These are phyloP conservation scores for Russula olivacea DNA, from an alignment of 768 basidiomycete genomes.

Conservation along the genomic window DNA sequence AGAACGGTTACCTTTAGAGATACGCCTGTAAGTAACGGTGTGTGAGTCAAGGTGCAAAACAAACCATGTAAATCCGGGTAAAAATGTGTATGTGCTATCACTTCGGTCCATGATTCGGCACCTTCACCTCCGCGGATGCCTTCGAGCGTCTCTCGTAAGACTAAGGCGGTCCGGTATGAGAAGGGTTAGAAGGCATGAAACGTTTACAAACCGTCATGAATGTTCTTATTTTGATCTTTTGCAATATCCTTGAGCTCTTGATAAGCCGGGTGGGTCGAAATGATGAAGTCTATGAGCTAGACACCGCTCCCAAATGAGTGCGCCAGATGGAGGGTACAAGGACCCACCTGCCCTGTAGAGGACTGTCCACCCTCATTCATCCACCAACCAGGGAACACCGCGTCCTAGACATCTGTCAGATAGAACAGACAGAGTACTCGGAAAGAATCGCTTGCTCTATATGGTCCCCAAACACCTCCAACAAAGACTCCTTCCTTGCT, in stretches of 20 bases:
- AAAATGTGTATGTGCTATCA: constrained; percentile 86
- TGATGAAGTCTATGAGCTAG: constrained; percentile 89
- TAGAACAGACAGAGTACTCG: not conserved
- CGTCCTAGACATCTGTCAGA: constrained; percentile 47
- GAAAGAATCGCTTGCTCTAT: constrained; percentile 45
- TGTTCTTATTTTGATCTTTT: constrained; percentile 51
- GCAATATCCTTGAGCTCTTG: constrained; percentile 58
- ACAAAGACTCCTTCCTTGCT: constrained; percentile 82
- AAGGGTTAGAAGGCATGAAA: not conserved
- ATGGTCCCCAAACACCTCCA: constrained; percentile 89
- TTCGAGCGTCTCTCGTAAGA: constrained; percentile 71
- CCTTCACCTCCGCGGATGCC: constrained; percentile 50
- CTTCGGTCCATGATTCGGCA: constrained; percentile 64
- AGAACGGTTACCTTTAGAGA: constrained; percentile 76
- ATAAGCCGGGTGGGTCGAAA: constrained; percentile 88
- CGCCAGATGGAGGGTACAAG: not conserved
- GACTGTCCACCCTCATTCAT: constrained; percentile 99
- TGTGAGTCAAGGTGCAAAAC: not conserved
- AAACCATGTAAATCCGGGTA: constrained; percentile 93
- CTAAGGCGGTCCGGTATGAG: constrained; percentile 32
- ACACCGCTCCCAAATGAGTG: not conserved
- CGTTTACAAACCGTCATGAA: constrained; percentile 46
- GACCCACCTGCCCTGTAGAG: constrained; percentile 81
- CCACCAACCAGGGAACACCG: constrained; percentile 94
- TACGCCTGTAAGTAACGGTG: not conserved